phyloP scores from a whole-genome alignment of 163 green algal species.

The Chlorella variabilis region DNA sequence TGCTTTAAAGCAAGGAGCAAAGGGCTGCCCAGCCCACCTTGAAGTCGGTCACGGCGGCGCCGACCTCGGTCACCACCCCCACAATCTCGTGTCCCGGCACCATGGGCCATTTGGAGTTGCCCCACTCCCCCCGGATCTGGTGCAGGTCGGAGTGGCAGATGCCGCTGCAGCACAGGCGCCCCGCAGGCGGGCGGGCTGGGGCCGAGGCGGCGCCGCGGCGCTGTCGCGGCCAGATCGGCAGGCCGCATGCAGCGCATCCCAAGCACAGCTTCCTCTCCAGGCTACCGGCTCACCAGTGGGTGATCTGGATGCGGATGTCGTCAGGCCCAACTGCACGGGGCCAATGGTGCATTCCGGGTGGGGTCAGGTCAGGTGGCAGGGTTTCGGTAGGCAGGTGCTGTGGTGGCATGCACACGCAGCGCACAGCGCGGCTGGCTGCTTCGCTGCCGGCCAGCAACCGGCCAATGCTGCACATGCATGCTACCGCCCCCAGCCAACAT shows the following conservation, averaged over 20 bases:
- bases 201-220: background rate
- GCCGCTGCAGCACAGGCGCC: slow-evolving; percentile 42
- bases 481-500: too few species aligned
- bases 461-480: too few species aligned
- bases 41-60: slow-evolving; percentile 77
- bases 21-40: slow-evolving; percentile 49
- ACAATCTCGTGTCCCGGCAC: slow-evolving; percentile 81
- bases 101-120: slow-evolving; percentile 48
- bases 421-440: too few species aligned
- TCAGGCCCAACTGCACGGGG: slow-evolving; percentile 38
- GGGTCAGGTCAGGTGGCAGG: background rate
- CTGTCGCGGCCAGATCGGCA: too few species aligned
- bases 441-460: too few species aligned
- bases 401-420: background rate
- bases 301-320: slow-evolving; percentile 71
- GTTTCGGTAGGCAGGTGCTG: background rate
- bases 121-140: slow-evolving; percentile 79
- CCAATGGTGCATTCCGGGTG: too few species aligned
- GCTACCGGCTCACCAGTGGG: slow-evolving; percentile 12
- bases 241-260: too few species aligned
- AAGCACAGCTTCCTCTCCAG: too few species aligned
- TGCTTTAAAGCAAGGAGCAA: too few species aligned
- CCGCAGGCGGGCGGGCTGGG: background rate
- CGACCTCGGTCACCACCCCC: slow-evolving; percentile 81
- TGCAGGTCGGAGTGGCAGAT: slow-evolving; percentile 88